Evolutionary conservation across 164 flowering plant genomes (phyloP).

Genomic region (Chimonanthus salicifolius): DNA sequence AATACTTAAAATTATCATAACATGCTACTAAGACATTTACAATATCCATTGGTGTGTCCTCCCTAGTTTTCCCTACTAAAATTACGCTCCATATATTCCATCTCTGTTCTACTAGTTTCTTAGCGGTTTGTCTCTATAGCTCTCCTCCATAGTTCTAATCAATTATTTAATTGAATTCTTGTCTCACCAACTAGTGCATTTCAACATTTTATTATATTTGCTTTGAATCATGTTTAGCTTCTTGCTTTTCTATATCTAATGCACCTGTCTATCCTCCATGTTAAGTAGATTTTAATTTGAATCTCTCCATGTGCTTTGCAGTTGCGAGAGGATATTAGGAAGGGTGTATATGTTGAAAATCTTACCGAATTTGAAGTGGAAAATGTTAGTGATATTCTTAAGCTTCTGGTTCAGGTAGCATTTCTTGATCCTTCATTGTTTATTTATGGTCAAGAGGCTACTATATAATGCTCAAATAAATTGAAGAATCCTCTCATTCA

Average conservation of each 20-base stretch:
- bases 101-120: too few relatives aligned
- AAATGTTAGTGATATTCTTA: conserved; percentile 73
- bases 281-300: background rate
- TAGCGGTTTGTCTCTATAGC: too few relatives aligned
- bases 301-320: conserved; percentile 18
- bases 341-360: conserved; percentile 95
- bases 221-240: background rate
- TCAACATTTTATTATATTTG: too few relatives aligned
- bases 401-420: conserved; percentile 68
- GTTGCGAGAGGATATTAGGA: conserved; percentile 86
- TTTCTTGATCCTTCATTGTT: background rate
- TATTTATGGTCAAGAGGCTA: background rate
- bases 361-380: conserved; percentile 87
- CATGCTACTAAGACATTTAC: too few relatives aligned
- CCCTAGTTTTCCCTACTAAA: too few relatives aligned
- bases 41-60: too few relatives aligned
- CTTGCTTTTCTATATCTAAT: background rate
- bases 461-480: background rate
- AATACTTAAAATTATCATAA: too few relatives aligned
- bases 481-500: background rate
- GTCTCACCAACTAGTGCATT: too few relatives aligned
- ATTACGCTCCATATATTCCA: too few relatives aligned
- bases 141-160: too few relatives aligned
- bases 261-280: background rate
- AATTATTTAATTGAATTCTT: too few relatives aligned